Base-by-base conservation (phyloP, 208 protist genomes). In the Acanthamoeba healyi region DNA sequence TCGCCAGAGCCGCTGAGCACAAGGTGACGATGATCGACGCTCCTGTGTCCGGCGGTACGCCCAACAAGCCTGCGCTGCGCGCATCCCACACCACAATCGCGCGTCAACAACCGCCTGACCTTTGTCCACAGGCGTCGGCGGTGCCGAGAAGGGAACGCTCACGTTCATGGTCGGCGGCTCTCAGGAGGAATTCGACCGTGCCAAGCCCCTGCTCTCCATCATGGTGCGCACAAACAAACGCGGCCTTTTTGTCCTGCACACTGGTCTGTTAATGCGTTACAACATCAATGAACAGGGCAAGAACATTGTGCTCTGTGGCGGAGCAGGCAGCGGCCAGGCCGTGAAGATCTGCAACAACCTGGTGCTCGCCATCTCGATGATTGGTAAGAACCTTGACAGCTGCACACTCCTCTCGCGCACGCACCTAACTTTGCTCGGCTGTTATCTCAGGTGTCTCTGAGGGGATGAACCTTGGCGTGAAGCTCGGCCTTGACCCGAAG, bases 321-420 rank as follows among this genome's bases (percentile, higher is more conserved):
- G 63, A 14, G 54, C 93, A 12, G 97, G 97, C 56, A 97, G 42
- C 42, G 91, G 56, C 24, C 96, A 98, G 96, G 97, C 95, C 4
- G 98, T 95, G 6, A 98, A 98, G 94, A 87, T 98, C 9, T 97
- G 95, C 89, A 98, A 98, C 94, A 98, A 98, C 67, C 88, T 98
- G 32, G 94, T 98, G 0, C 95, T 98, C n/a, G 97, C 89, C 92
- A 97, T 98, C 19, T 74, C 44, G 17, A 98, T 98, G 98, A 93
- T 95, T 19, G 96, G 94, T 70, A 70, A 10, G 29, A 70, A 10
- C 29, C 61, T 36, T 72, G 12, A 26, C 46, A 46, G 40, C 42
- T 49, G 77, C 12, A 12, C 46, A 56, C 36, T 51, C 36, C 24
- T 56, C 24, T 1, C 34, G 74, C 29, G 74, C 9, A 49, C 44